These are phyloP conservation scores for Hypoxylon intermedium DNA, from an alignment of 495 filamentous ascomycete species.

Conservation along the genomic window DNA sequence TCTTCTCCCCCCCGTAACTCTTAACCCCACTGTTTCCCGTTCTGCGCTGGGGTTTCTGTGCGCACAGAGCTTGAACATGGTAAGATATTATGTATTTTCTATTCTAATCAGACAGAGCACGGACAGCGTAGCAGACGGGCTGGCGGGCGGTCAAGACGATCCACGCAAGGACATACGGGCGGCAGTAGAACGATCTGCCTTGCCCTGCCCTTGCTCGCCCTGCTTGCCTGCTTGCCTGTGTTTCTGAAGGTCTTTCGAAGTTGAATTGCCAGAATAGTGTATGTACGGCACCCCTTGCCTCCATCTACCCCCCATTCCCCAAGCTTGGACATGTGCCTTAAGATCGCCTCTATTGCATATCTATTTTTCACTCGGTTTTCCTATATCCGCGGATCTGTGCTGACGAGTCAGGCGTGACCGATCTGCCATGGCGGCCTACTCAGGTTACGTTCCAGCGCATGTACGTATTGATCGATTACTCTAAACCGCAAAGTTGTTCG, in stretches of 20 bases:
- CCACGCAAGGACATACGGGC: constrained; percentile 4
- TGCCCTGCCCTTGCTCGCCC: constrained; percentile 6
- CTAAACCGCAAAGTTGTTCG: constrained; percentile 14
- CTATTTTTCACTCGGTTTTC: neutral
- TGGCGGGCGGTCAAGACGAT: constrained; percentile 24
- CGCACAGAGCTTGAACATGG: too few species aligned
- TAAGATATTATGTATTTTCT: constrained; percentile 1
- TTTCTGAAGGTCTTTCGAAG: constrained; percentile 1
- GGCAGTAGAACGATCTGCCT: neutral
- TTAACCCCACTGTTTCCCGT: neutral
- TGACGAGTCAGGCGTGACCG: constrained; percentile 25
- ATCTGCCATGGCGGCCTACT: constrained; percentile 15
- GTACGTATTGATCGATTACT: constrained; percentile 14
- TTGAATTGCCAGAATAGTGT: constrained; percentile 1
- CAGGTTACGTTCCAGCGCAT: constrained; percentile 24
- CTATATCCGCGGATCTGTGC: constrained; percentile 21
- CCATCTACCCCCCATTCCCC: constrained; percentile 18
- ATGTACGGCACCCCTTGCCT: constrained; percentile 5
- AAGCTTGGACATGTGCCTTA: constrained; percentile 8
- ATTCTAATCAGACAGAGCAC: neutral
- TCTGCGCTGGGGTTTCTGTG: neutral
- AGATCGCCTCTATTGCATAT: constrained; percentile 29
- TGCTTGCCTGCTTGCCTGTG: neutral
- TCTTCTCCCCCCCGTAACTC: too few species aligned
- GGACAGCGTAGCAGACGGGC: neutral